Percentiles rank a stretch among this genome's conserved stretches.
Evolutionary conservation across 148 eudicot genomes (phyloP).

Genomic region (Limonium bicolor): DNA sequence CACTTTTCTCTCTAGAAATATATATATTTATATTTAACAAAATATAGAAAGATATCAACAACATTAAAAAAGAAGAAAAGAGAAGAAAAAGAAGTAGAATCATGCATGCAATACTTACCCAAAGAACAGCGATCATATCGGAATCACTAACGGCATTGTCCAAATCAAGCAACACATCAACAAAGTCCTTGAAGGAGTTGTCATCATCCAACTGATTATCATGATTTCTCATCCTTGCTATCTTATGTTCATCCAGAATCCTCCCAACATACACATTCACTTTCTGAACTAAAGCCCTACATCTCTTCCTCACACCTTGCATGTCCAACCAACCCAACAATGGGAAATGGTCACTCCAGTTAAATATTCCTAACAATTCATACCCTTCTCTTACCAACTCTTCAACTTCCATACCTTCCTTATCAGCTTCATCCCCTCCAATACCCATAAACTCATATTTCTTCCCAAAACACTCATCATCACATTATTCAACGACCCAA

Average conservation of each 20-base stretch:
- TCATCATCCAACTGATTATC: not conserved
- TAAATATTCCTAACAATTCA: slow-evolving; percentile 58
- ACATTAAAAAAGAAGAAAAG: not conserved
- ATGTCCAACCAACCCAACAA: slow-evolving; percentile 59
- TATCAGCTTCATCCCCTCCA: not conserved
- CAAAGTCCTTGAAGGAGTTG: slow-evolving; percentile 48
- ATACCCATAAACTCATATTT: slow-evolving; percentile 18
- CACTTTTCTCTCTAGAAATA: too few relatives aligned
- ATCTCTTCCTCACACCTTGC: slow-evolving; percentile 68
- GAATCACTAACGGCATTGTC: slow-evolving; percentile 45
- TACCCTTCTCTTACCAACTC: slow-evolving; percentile 79
- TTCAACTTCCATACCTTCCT: slow-evolving; percentile 18
- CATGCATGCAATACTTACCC: slow-evolving; percentile 32
- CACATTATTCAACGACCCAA: slow-evolving; percentile 69
- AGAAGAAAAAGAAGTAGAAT: not conserved
- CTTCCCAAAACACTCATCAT: slow-evolving; percentile 85
- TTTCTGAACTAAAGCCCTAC: slow-evolving; percentile 28
- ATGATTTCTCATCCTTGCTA: slow-evolving; percentile 8
- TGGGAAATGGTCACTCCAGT: slow-evolving; percentile 89
- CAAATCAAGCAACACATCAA: slow-evolving; percentile 68
- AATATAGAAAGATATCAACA: not conserved
- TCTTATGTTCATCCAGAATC: slow-evolving; percentile 51
- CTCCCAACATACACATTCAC: slow-evolving; percentile 65
- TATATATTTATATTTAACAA: not conserved
- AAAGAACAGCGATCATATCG: slow-evolving; percentile 88